Evolutionary conservation across 306 rosid species (phyloP).

Genomic region (Urtica urens): DNA sequence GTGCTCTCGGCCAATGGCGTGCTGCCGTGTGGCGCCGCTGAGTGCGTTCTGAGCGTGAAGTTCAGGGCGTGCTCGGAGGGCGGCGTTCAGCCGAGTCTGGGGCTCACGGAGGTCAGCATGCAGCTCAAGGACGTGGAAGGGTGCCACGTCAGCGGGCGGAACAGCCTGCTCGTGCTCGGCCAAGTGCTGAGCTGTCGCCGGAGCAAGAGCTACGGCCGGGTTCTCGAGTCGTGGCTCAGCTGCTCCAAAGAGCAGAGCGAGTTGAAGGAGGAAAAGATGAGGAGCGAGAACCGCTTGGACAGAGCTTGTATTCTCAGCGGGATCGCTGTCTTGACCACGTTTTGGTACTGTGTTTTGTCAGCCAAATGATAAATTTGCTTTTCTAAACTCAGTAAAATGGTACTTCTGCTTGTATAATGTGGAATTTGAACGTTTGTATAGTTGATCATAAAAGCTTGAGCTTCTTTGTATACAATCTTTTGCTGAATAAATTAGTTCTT

Average conservation of each 20-base stretch:
- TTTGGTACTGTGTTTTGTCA: slow-evolving; percentile 47
- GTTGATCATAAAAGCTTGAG: too few relatives aligned
- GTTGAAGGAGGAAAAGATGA: slow-evolving; percentile 79
- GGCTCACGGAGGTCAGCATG: slow-evolving; percentile 75
- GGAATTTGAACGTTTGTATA: too few relatives aligned
- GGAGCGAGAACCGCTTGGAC: slow-evolving; percentile 62
- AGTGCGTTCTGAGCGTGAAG: slow-evolving; percentile 78
- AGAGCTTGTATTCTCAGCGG: slow-evolving; percentile 37
- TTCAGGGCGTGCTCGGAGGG: slow-evolving; percentile 50
- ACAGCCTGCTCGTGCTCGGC: slow-evolving; percentile 69
- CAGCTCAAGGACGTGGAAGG: slow-evolving; percentile 88
- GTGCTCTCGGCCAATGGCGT: slow-evolving; percentile 67
- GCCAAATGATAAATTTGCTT: too few relatives aligned
- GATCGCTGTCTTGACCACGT: slow-evolving; percentile 25
- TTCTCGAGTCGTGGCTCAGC: slow-evolving; percentile 57
- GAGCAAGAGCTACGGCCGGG: slow-evolving; percentile 62
- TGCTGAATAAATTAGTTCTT: too few relatives aligned
- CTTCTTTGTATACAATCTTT: too few relatives aligned
- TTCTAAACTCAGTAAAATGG: too few relatives aligned
- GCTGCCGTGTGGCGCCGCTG: slow-evolving; percentile 69
- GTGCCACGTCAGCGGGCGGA: slow-evolving; percentile 61
- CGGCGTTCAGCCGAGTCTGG: slow-evolving; percentile 42
- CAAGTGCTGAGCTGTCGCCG: slow-evolving; percentile 62
- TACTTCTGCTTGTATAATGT: too few relatives aligned
- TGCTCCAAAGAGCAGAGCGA: slow-evolving; percentile 64